Percentiles rank a stretch among this genome's conserved stretches.
Evolutionary conservation across 129 eudicot species (phyloP).

Genomic region (Artemisia argyi): DNA sequence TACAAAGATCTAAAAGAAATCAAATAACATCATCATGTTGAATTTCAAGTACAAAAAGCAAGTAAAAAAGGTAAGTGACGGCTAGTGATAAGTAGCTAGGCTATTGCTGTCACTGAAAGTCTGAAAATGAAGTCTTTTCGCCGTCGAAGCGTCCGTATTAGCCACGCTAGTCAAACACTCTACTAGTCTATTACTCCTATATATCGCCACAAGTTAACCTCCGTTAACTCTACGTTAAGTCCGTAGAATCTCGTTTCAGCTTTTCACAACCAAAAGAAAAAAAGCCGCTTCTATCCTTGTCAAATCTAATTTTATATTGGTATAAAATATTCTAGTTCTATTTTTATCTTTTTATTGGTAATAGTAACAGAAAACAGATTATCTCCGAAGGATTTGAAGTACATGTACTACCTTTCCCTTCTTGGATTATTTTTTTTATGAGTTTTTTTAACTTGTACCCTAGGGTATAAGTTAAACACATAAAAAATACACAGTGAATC

Average conservation of each 20-base stretch:
- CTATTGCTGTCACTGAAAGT: slow-evolving; percentile 16
- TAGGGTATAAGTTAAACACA: too few species aligned
- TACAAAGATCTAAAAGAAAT: too few species aligned
- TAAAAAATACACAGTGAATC: too few species aligned
- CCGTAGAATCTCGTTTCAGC: slow-evolving; percentile 7
- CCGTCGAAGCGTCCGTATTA: slow-evolving; percentile 14
- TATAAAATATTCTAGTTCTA: not conserved
- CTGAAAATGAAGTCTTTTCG: slow-evolving; percentile 16
- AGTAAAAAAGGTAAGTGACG: slow-evolving; percentile 8
- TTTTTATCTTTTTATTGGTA: not conserved
- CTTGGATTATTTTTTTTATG: too few species aligned
- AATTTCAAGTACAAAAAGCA: not conserved
- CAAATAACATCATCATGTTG: too few species aligned
- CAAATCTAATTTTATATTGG: not conserved
- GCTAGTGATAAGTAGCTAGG: slow-evolving; percentile 12
- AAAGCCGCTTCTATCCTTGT: slow-evolving; percentile 2
- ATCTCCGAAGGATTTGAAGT: not conserved
- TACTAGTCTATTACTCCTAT: slow-evolving; percentile 1
- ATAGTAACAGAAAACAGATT: not conserved
- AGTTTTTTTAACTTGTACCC: too few species aligned
- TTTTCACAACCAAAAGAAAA: not conserved
- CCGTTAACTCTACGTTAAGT: slow-evolving; percentile 21
- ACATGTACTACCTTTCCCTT: too few species aligned
- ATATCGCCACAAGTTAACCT: not conserved
- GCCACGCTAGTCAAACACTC: slow-evolving; percentile 22